Conservation (phyloP, 345 rosid species). For the Eucalyptus globulus region DNA sequence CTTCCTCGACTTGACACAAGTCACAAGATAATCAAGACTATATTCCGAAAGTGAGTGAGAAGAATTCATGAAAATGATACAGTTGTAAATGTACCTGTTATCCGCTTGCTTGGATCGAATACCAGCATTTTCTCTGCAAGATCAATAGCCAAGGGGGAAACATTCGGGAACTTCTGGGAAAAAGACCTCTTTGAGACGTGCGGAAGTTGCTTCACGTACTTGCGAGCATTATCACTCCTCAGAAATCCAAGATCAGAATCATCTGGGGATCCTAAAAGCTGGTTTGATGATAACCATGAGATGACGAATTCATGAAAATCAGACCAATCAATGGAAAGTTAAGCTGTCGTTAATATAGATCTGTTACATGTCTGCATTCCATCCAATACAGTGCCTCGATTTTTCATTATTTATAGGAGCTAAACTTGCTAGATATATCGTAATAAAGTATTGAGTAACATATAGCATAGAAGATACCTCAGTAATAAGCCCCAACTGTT, state of each 20-base stretch:
- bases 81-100: conserved; percentile 33
- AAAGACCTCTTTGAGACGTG: conserved; percentile 59
- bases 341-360: neutral
- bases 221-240: conserved; percentile 72
- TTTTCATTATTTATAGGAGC: neutral
- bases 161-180: conserved; percentile 42
- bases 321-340: neutral
- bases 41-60: neutral
- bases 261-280: conserved; percentile 81
- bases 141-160: conserved; percentile 61
- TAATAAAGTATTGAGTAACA: neutral
- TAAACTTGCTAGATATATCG: neutral
- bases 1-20: conserved; percentile 53
- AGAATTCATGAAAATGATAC: neutral
- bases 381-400: neutral
- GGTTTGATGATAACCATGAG: neutral
- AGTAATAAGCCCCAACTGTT: conserved; percentile 67
- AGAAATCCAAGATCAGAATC: conserved; percentile 82
- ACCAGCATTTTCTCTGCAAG: conserved; percentile 83
- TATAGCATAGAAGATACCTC: conserved; percentile 29
- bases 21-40: neutral
- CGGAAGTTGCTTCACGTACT: conserved; percentile 76
- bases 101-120: conserved; percentile 79
- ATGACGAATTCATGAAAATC: neutral
- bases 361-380: neutral